Evolutionary conservation across 108 stramenopile species (phyloP).

Genomic region (Conticribra guillardii): DNA sequence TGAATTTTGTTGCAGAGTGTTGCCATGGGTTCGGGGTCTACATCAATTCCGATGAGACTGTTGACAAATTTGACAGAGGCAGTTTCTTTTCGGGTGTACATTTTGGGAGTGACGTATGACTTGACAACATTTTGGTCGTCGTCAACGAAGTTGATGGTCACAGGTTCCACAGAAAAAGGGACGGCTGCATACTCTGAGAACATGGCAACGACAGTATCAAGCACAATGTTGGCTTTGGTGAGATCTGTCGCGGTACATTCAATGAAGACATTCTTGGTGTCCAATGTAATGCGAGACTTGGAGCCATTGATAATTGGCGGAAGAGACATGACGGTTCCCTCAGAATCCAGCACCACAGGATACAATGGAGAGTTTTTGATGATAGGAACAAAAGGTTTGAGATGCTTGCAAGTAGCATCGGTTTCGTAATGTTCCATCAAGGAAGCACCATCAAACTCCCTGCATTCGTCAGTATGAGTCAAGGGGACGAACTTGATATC

Average conservation of each 20-base stretch:
- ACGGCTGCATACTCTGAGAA: conserved; percentile 92
- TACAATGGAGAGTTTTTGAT: conserved; percentile 94
- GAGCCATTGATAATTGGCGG: conserved; percentile 99
- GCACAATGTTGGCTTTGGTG: conserved; percentile 99
- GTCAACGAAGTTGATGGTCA: conserved; percentile 90
- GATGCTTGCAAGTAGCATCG: conserved; percentile 90
- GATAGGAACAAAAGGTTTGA: conserved; percentile 97
- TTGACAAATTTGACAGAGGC: conserved; percentile 89
- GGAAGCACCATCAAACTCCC: conserved; percentile 63
- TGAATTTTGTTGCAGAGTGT: conserved; percentile 95
- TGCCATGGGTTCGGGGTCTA: conserved; percentile 80
- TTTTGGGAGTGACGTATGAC: conserved; percentile 77
- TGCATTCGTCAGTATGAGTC: conserved; percentile 75
- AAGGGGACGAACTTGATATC: conserved; percentile 95
- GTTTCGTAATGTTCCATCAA: conserved; percentile 90
- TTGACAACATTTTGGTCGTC: conserved; percentile 59
- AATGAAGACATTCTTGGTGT: conserved; percentile 97
- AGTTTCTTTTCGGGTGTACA: conserved; percentile 71
- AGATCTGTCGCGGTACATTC: conserved; percentile 99
- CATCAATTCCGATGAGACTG: conserved; percentile 87
- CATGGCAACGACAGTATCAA: conserved; percentile 98
- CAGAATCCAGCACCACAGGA: conserved; percentile 92
- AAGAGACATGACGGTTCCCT: conserved; percentile 88
- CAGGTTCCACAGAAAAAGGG: conserved; percentile 93
- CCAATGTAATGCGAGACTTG: conserved; percentile 89